Evolutionary conservation across 1,284 basidiomycete genomes (phyloP).

Genomic region (Ceratobasidium sp.): DNA sequence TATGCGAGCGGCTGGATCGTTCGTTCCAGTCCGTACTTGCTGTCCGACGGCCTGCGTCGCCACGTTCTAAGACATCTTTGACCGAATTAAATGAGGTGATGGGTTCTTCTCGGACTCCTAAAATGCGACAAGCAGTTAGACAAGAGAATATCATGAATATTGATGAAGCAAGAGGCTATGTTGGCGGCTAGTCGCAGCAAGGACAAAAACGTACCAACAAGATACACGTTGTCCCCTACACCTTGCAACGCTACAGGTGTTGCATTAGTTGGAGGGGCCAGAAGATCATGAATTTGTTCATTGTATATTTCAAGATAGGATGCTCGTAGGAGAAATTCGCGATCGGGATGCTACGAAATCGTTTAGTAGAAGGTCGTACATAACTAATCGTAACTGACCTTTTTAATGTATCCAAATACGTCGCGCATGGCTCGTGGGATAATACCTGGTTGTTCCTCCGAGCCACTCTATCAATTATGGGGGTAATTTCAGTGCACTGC

Average conservation of each 20-base stretch:
- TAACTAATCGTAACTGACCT: constrained; percentile 57
- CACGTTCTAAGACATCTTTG: constrained; percentile 83
- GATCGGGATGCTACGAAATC: constrained; percentile 60
- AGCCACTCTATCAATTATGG: constrained; percentile 68
- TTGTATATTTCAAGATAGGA: constrained; percentile 98
- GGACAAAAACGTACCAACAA: constrained; percentile 1
- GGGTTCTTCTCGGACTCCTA: constrained; percentile 85
- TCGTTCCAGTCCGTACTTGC: constrained; percentile 99
- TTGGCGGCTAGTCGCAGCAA: neutral
- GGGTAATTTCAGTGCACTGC: neutral
- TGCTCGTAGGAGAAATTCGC: constrained; percentile 94
- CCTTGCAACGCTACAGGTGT: constrained; percentile 76
- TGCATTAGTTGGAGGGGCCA: constrained; percentile 79
- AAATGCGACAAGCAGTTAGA: constrained; percentile 3
- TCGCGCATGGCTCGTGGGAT: constrained; percentile 93
- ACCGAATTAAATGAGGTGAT: constrained; percentile 91
- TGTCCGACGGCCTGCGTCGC: constrained; percentile 89
- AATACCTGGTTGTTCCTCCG: constrained; percentile 88
- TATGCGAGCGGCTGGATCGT: constrained; percentile 91
- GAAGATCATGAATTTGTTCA: constrained; percentile 88
- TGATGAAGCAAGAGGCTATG: too few species aligned
- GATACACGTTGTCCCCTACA: constrained; percentile 30
- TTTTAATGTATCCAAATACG: constrained; percentile 80
- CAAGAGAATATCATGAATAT: neutral
- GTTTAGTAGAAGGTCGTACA: constrained; percentile 35